A percentile compares a stretch with the other conserved stretches of the same genome.
Evolutionary conservation across 371 early-diverging fungal species (phyloP).

Genomic region (Saksenaea oblongispora): DNA sequence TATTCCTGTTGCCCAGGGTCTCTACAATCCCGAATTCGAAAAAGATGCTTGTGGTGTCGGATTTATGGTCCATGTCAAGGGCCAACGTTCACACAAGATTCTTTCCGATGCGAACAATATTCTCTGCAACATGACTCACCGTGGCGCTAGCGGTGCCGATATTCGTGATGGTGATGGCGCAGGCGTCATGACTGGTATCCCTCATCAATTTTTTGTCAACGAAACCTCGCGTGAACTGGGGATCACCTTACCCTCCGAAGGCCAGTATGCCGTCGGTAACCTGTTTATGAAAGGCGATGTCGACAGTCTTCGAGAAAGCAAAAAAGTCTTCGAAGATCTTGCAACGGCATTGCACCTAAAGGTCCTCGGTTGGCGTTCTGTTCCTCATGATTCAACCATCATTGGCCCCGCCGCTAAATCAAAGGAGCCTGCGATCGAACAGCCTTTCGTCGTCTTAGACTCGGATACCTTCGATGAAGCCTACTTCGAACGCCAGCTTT

Average conservation of each 20-base stretch:
- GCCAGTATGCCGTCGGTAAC: constrained; percentile 94
- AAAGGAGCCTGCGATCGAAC: constrained; percentile 90
- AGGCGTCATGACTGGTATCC: constrained; percentile 92
- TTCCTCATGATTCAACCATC: constrained; percentile 84
- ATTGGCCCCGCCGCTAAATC: constrained; percentile 87
- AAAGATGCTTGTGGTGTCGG: constrained; percentile 94
- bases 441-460: constrained; percentile 80
- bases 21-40: constrained; percentile 82
- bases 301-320: constrained; percentile 62
- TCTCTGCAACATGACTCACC: constrained; percentile 94
- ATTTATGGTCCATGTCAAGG: constrained; percentile 87
- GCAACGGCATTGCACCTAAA: constrained; percentile 71
- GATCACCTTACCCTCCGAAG: constrained; percentile 69
- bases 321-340: constrained; percentile 74
- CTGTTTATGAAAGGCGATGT: constrained; percentile 77
- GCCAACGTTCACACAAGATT: constrained; percentile 73
- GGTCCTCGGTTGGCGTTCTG: constrained; percentile 90
- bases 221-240: constrained; percentile 61
- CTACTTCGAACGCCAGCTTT: constrained; percentile 86
- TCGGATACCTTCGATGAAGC: constrained; percentile 57
- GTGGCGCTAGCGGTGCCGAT: constrained; percentile 94
- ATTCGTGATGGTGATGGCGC: constrained; percentile 88
- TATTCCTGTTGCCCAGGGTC: constrained; percentile 76
- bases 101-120: constrained; percentile 74
- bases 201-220: constrained; percentile 82